A percentile compares a stretch with the other conserved stretches of the same genome.
phyloP scores from a whole-genome alignment of 2,329 filamentous ascomycete species.

The Exophiala sp. region DNA sequence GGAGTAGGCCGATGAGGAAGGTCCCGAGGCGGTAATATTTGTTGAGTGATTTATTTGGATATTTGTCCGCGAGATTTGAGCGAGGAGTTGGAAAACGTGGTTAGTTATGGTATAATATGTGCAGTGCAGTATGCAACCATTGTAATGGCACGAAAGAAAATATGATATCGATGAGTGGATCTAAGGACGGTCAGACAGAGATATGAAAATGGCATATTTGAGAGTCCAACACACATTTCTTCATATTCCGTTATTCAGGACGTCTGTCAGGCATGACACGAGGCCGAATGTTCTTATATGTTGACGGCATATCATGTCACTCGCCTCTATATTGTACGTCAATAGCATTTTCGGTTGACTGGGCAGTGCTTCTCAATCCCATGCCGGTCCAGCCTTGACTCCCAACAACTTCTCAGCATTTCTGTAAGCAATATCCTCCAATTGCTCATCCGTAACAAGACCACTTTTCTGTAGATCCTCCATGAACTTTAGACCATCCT shows the following conservation, averaged over 20 bases:
- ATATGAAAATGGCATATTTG: too few species aligned
- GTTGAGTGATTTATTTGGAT: background rate
- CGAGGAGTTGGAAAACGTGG: too few species aligned
- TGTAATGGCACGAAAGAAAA: too few species aligned
- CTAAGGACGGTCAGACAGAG: too few species aligned
- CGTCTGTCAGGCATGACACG: too few species aligned
- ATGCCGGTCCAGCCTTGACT: slow-evolving; percentile 10
- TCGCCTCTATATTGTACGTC: background rate
- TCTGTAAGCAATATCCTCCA: slow-evolving; percentile 48
- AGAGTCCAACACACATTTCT: too few species aligned
- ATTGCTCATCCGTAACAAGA: slow-evolving; percentile 47
- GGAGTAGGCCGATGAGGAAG: slow-evolving; percentile 22
- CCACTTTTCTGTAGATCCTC: slow-evolving; percentile 49
- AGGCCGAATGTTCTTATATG: too few species aligned
- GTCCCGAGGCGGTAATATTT: slow-evolving; percentile 16
- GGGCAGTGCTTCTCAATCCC: background rate
- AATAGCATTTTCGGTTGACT: background rate
- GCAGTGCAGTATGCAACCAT: too few species aligned
- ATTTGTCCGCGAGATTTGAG: too few species aligned
- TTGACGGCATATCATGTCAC: background rate
- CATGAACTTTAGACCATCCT: slow-evolving; percentile 49
- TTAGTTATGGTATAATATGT: too few species aligned
- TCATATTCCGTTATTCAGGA: too few species aligned
- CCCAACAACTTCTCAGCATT: slow-evolving; percentile 51
- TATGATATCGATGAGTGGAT: too few species aligned